A percentile compares a stretch with the other conserved stretches of the same genome.
Evolutionary conservation across 2,329 filamentous ascomycete genomes (phyloP).

Genomic region (Arthrobotrys sinensis): DNA sequence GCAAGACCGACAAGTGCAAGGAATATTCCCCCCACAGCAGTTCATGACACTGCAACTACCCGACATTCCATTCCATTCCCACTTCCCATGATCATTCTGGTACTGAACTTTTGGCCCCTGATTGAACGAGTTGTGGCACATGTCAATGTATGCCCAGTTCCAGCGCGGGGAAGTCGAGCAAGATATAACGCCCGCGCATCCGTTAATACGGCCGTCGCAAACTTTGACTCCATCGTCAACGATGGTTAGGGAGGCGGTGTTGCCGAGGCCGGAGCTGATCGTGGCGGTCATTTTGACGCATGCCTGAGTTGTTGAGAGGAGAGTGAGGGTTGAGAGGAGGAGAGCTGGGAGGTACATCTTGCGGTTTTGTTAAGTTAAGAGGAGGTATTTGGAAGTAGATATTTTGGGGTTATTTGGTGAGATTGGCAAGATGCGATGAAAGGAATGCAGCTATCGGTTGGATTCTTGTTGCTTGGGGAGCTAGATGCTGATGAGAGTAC

Average conservation of each 20-base stretch:
- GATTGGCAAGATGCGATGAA: not conserved
- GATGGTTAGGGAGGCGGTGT: slow-evolving; percentile 13
- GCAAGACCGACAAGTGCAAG: slow-evolving; percentile 21
- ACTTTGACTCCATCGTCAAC: slow-evolving; percentile 36
- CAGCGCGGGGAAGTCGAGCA: slow-evolving; percentile 38
- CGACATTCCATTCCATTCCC: slow-evolving; percentile 45
- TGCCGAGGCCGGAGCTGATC: slow-evolving; percentile 17
- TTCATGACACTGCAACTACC: slow-evolving; percentile 36
- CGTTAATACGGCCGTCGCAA: slow-evolving; percentile 23
- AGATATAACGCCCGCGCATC: slow-evolving; percentile 25
- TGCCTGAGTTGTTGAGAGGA: not conserved
- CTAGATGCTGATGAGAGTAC: not conserved
- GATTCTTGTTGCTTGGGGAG: not conserved
- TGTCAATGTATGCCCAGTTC: slow-evolving; percentile 38
- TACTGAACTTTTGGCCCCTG: slow-evolving; percentile 31
- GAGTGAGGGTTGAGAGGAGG: slow-evolving; percentile 7
- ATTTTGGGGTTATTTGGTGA: not conserved
- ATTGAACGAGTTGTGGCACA: slow-evolving; percentile 41
- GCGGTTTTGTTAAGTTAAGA: not conserved
- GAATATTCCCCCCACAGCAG: slow-evolving; percentile 32
- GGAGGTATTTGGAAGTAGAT: not conserved
- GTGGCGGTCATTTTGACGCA: slow-evolving; percentile 34
- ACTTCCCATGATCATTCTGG: slow-evolving; percentile 42
- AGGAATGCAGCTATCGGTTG: not conserved
- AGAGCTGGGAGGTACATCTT: slow-evolving; percentile 23